These are phyloP conservation scores for Hypoxylon sp. DNA, from an alignment of 2,329 filamentous ascomycete genomes.

Conservation along the genomic window DNA sequence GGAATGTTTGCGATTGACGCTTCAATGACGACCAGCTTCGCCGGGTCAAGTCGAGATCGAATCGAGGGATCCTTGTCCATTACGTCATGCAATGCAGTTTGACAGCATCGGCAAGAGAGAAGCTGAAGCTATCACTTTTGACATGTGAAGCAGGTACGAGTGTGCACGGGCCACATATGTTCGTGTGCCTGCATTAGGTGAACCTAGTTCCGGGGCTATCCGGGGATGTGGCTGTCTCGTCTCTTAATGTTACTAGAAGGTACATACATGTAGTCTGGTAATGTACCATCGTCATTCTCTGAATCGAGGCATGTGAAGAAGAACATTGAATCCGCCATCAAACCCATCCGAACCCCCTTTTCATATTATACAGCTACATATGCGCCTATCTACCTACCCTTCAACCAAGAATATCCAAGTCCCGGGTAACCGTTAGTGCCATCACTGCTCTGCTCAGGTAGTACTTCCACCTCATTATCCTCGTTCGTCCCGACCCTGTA, in stretches of 20 bases:
- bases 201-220: background rate
- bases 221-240: no score
- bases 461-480: conserved; percentile 40
- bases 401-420: conserved; percentile 22
- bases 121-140: conserved; percentile 9
- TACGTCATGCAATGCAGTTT: conserved; percentile 35
- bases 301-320: background rate
- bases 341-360: conserved; percentile 1
- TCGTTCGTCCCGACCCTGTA: conserved; percentile 45
- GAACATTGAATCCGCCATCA: background rate
- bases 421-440: conserved; percentile 18
- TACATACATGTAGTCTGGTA: no score
- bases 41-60: conserved; percentile 2
- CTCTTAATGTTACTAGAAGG: no score
- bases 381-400: conserved; percentile 1
- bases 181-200: conserved; percentile 27
- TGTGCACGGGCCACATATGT: conserved; percentile 16
- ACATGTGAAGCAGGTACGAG: conserved; percentile 30
- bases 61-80: conserved; percentile 29
- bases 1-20: conserved; percentile 12
- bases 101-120: conserved; percentile 3
- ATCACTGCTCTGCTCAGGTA: conserved; percentile 7
- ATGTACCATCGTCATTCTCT: background rate
- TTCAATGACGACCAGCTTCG: conserved; percentile 23
- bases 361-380: conserved; percentile 7